These are phyloP conservation scores for Linnemannia exigua DNA, from an alignment of 192 early-diverging fungal genomes.

Conservation along the genomic window DNA sequence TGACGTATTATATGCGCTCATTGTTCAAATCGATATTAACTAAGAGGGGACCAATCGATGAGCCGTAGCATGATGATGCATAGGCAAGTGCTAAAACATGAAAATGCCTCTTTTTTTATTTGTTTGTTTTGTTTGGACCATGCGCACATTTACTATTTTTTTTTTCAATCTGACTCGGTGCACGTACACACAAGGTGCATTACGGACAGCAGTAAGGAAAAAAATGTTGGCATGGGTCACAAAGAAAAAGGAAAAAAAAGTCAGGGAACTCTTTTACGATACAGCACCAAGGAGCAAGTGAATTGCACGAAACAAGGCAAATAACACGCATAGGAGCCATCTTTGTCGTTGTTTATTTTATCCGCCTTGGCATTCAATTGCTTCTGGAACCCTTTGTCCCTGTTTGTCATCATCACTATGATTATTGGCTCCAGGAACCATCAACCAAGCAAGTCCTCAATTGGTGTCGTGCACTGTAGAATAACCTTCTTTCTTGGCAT, in stretches of 20 bases:
- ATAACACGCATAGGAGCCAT: background rate
- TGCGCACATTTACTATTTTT: background rate
- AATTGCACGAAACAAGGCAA: background rate
- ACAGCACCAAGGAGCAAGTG: background rate
- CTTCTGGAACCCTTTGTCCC: background rate
- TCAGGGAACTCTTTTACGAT: background rate
- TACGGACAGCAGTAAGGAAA: background rate
- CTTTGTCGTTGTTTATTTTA: background rate
- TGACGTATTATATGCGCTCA: too few relatives aligned
- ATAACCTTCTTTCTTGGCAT: constrained; percentile 7
- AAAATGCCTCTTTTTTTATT: background rate
- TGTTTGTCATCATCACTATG: background rate
- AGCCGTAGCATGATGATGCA: background rate
- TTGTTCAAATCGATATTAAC: background rate
- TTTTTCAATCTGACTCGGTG: background rate
- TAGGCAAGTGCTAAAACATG: background rate
- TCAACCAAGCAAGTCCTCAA: background rate
- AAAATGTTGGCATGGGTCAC: background rate
- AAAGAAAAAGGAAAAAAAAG: background rate
- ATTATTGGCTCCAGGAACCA: background rate
- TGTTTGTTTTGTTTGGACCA: background rate
- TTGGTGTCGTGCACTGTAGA: background rate
- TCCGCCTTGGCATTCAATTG: constrained; percentile 2
- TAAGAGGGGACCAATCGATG: background rate
- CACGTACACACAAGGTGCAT: background rate